Evolutionary conservation across 805 yeast species (phyloP), one percentile per base, ranked within the genome.

Genomic region (Candida arabinofermentans): DNA sequence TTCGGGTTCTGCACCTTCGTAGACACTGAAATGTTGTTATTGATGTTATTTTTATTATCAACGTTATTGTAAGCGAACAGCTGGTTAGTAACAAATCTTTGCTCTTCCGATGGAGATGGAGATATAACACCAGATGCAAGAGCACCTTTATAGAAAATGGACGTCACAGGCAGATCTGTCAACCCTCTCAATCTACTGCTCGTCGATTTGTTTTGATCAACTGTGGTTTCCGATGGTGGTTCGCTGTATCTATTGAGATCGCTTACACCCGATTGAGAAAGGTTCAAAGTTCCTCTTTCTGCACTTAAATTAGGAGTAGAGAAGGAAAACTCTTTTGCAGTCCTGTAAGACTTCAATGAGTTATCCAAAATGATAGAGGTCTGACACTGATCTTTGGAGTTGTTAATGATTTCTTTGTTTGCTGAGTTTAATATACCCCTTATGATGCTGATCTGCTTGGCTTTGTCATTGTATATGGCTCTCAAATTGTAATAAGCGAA

Each of bases 401-500:
- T 14, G n/a, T 32, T n/a, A 19, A 43, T 27, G 7, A 41, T 44
- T 22, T 42, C 47, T 26, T 37, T 27, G 30, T 47, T 42, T 26
- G 47, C 44, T 7, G 41, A 27, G 24, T 34, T 47, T 30, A 50
- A 36, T 24, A 53, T 45, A n/a, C 53, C 54, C 12, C 53, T 43
- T 26, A 57, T 50, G 19, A 59, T 31, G 6, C 47, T 36, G 24
- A 43, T 42, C 29, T 54, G 61, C 35, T 58, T 59, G 18, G 49
- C 46, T 24, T 59, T 47, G 37, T 68, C 69, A 22, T 65, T 65
- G 21, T 57, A 61, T 19, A 72, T 51, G 33, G 69, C 67, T 26
- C 74, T 67, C 17, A 83, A 69, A 43, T 76, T 64, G 44, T 67
- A 71, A 42, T 71, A 71, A 8, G 83, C 75, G 39, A 79, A 73